Percentiles rank a stretch among this genome's conserved stretches.
Conservation (phyloP, 768 basidiomycete genomes). For the Candolleomyces efflorescens region DNA sequence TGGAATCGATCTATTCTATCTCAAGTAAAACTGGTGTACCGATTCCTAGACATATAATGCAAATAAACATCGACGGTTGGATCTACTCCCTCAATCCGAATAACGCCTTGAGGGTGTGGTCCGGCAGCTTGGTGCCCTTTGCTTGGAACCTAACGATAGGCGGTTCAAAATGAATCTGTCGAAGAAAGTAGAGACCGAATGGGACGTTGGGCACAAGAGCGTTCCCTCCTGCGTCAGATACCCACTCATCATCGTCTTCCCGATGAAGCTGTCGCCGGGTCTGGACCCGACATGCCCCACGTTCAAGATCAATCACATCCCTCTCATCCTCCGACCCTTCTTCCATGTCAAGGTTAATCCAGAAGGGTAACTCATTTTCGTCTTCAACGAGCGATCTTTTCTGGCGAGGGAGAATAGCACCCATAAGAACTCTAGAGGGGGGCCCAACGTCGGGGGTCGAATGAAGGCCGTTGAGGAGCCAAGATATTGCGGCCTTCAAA, state of each 20-base stretch:
- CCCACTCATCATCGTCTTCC: not conserved
- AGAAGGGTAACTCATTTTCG: not conserved
- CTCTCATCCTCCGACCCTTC: not conserved
- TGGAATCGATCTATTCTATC: no score
- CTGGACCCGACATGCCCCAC: not conserved
- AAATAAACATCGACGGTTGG: no score
- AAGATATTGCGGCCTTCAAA: constrained; percentile 12
- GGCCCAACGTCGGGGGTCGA: constrained; percentile 14
- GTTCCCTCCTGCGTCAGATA: not conserved
- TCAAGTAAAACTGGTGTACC: no score
- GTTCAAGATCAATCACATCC: not conserved
- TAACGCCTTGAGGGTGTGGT: not conserved
- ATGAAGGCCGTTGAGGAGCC: constrained; percentile 14
- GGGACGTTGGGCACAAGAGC: not conserved
- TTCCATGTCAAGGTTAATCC: not conserved
- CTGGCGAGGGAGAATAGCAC: constrained; percentile 6
- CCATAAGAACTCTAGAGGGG: constrained; percentile 12
- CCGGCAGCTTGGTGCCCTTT: not conserved
- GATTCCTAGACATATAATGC: no score
- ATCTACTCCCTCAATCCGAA: not conserved
- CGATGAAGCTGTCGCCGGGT: not conserved
- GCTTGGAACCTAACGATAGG: not conserved
- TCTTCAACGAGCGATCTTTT: not conserved
- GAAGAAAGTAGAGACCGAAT: not conserved
- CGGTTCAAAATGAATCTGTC: not conserved